These are phyloP conservation scores for Musa acuminata DNA, from an alignment of 176 grass and related monocot species.

Conservation along the genomic window DNA sequence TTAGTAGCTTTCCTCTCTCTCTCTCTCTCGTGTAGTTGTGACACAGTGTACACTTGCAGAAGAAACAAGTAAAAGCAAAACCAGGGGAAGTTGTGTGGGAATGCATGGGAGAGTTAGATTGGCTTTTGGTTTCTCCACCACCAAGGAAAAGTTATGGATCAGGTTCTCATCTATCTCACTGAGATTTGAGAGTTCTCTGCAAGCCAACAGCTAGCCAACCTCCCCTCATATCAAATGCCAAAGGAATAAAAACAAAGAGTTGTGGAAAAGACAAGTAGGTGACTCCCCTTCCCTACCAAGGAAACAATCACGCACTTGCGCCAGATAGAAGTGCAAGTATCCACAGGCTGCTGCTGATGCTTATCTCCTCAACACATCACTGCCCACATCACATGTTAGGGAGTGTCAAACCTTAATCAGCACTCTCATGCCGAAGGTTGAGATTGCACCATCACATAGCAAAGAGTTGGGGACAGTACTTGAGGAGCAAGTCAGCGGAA, in stretches of 20 bases:
- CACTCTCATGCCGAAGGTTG: too few relatives aligned
- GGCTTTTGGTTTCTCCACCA: constrained; percentile 25
- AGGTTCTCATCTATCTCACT: background rate
- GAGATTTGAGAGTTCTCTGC: constrained; percentile 15
- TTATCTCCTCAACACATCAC: background rate
- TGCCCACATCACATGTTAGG: background rate
- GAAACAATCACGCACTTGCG: background rate
- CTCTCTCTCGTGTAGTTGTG: too few relatives aligned
- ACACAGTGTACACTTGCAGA: too few relatives aligned
- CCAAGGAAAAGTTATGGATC: constrained; percentile 22
- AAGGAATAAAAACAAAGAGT: constrained; percentile 3
- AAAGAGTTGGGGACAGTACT: too few relatives aligned
- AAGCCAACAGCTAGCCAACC: constrained; percentile 19
- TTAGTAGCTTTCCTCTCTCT: too few relatives aligned
- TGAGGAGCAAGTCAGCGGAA: too few relatives aligned
- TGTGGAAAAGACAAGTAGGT: constrained; percentile 4
- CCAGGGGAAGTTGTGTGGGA: background rate
- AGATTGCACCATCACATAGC: too few relatives aligned
- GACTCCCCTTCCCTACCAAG: background rate
- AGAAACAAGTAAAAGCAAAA: background rate
- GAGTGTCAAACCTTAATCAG: too few relatives aligned
- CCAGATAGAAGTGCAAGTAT: background rate
- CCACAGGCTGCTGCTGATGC: background rate
- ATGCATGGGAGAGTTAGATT: background rate
- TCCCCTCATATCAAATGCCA: constrained; percentile 18